A percentile compares a stretch with the other conserved stretches of the same genome.
These are phyloP conservation scores for Rhodotorula graminis DNA, from an alignment of 768 basidiomycete species.

Conservation along the genomic window DNA sequence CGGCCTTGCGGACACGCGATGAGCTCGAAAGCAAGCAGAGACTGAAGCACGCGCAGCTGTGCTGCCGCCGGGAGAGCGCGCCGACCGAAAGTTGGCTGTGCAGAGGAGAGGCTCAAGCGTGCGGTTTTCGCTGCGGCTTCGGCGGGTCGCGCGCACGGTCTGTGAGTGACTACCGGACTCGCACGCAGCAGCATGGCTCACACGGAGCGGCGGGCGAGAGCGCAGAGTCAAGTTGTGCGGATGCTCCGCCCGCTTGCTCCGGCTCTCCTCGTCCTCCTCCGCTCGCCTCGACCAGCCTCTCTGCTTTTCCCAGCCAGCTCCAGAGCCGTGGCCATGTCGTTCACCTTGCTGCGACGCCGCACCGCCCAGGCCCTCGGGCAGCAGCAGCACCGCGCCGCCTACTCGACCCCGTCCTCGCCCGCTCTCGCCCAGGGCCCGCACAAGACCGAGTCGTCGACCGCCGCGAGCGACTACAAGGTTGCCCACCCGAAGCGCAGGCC, in stretches of 20 bases:
- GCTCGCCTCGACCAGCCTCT: background rate
- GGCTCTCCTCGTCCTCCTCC: background rate
- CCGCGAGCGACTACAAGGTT: constrained; percentile 86
- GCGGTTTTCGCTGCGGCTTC: no score
- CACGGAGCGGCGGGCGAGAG: no score
- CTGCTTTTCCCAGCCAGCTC: background rate
- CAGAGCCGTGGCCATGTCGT: background rate
- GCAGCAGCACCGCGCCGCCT: background rate
- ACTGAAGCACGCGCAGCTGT: no score
- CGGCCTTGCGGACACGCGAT: no score
- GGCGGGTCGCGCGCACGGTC: no score
- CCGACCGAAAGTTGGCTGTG: no score
- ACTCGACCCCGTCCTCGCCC: constrained; percentile 13
- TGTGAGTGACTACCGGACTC: no score
- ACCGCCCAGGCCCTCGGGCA: background rate
- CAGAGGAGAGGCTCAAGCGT: no score
- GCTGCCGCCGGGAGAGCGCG: no score
- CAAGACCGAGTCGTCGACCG: constrained; percentile 53
- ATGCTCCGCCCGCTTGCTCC: background rate
- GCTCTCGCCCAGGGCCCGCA: constrained; percentile 1
- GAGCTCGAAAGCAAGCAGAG: no score
- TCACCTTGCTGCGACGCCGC: background rate
- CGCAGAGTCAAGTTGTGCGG: no score
- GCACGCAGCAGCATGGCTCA: no score
- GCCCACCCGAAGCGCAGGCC: constrained; percentile 61